phyloP scores from a whole-genome alignment of 768 basidiomycete genomes.

The Lanmaoa pseudosensibilis region DNA sequence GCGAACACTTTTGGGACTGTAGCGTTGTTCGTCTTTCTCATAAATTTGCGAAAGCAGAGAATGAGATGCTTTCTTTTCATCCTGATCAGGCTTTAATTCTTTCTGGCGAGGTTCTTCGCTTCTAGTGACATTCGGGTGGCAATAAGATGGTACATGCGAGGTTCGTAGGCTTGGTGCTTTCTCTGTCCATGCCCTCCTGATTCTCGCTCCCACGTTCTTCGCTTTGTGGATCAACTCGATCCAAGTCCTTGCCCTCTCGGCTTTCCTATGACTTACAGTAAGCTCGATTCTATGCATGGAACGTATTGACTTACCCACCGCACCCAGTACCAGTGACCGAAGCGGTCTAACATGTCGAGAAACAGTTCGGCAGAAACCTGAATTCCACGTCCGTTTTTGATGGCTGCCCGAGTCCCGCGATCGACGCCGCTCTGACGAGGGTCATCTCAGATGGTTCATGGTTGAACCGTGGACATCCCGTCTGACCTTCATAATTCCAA shows the following conservation, averaged over 20 bases:
- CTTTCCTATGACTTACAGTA: background rate
- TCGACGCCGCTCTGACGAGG: conserved; percentile 8
- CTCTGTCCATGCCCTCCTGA: background rate
- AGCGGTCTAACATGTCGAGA: conserved; percentile 1
- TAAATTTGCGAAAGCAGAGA: too few relatives aligned
- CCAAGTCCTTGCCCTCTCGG: background rate
- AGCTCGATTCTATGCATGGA: background rate
- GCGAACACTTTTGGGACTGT: too few relatives aligned
- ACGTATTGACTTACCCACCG: background rate
- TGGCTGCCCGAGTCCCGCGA: background rate
- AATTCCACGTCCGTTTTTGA: background rate
- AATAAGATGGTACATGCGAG: too few relatives aligned
- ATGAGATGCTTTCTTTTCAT: too few relatives aligned
- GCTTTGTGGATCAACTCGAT: background rate
- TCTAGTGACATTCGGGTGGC: too few relatives aligned
- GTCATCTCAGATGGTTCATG: too few relatives aligned
- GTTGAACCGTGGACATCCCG: too few relatives aligned
- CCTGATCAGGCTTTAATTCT: too few relatives aligned
- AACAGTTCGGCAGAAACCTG: conserved; percentile 2
- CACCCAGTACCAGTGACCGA: background rate
- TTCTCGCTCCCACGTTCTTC: background rate
- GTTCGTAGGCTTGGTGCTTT: too few relatives aligned
- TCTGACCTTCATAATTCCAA: too few relatives aligned
- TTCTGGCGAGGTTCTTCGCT: too few relatives aligned
- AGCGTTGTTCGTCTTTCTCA: too few relatives aligned